phyloP scores from a whole-genome alignment of 805 yeast species.

The Saccharomyces paradoxus region DNA sequence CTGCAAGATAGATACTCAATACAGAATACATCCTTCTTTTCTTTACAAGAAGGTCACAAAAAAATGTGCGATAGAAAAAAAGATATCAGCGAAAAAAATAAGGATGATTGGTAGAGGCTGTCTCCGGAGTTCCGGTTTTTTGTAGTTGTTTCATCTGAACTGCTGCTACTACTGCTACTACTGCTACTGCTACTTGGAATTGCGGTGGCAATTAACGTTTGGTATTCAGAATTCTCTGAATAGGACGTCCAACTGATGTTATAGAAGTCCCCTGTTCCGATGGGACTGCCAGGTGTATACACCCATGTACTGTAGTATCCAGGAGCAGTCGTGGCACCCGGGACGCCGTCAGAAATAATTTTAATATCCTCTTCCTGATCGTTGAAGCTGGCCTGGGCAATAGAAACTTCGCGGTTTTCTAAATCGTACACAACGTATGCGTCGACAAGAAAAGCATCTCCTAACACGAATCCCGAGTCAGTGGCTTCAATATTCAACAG shows the following conservation, averaged over 20 bases:
- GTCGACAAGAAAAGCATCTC: slow-evolving; percentile 57
- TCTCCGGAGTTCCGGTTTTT: not conserved
- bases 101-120: not conserved
- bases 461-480: slow-evolving; percentile 36
- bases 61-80: no score
- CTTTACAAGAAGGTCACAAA: no score
- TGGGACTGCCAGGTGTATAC: slow-evolving; percentile 12
- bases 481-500: slow-evolving; percentile 33
- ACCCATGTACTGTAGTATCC: slow-evolving; percentile 37
- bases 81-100: not conserved
- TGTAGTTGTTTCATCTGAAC: not conserved
- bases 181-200: not conserved
- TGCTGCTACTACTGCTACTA: not conserved
- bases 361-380: slow-evolving; percentile 36
- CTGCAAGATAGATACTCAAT: no score
- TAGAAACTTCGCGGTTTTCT: slow-evolving; percentile 50
- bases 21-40: no score
- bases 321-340: slow-evolving; percentile 46
- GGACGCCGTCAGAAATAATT: slow-evolving; percentile 36
- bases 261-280: slow-evolving; percentile 12
- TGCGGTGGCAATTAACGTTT: not conserved
- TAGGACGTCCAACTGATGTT: not conserved
- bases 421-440: slow-evolving; percentile 63
- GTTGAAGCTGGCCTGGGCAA: slow-evolving; percentile 37
- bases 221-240: not conserved